These are phyloP conservation scores for Candida anglica DNA, from an alignment of 805 yeast species.

Conservation along the genomic window DNA sequence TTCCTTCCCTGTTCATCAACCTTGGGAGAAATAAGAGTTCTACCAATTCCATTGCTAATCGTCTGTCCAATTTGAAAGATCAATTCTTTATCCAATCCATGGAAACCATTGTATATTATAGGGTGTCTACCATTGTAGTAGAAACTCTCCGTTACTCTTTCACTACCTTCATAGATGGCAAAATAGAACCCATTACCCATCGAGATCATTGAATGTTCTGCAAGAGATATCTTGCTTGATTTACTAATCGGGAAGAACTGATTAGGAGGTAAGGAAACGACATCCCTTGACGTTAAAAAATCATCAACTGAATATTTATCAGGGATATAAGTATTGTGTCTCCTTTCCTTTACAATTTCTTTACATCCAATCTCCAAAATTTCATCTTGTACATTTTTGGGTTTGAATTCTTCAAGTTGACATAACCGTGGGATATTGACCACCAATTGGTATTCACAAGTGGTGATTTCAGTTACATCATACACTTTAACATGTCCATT, in stretches of 20 bases:
- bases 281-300: conserved; percentile 9
- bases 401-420: conserved; percentile 27
- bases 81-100: conserved; percentile 11
- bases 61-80: conserved; percentile 15
- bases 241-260: conserved; percentile 19
- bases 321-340: not conserved
- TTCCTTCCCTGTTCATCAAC: conserved; percentile 4
- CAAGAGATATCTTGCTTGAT: conserved; percentile 20
- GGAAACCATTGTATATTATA: conserved; percentile 17
- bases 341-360: conserved; percentile 6
- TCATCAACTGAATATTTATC: conserved; percentile 3
- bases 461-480: conserved; percentile 48
- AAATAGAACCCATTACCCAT: conserved; percentile 30
- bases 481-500: conserved; percentile 15
- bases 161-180: conserved; percentile 15
- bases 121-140: conserved; percentile 21
- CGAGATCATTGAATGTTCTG: conserved; percentile 21
- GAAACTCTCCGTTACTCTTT: conserved; percentile 8
- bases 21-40: conserved; percentile 23
- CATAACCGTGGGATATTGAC: conserved; percentile 53
- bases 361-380: conserved; percentile 27
- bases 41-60: conserved; percentile 18
- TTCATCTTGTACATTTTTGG: conserved; percentile 18
- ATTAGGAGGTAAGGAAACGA: not conserved
- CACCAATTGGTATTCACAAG: conserved; percentile 55